Percentiles rank a stretch among this genome's conserved stretches.
Evolutionary conservation across 75 land plant species (phyloP).

Genomic region (Cunninghamia lanceolata): DNA sequence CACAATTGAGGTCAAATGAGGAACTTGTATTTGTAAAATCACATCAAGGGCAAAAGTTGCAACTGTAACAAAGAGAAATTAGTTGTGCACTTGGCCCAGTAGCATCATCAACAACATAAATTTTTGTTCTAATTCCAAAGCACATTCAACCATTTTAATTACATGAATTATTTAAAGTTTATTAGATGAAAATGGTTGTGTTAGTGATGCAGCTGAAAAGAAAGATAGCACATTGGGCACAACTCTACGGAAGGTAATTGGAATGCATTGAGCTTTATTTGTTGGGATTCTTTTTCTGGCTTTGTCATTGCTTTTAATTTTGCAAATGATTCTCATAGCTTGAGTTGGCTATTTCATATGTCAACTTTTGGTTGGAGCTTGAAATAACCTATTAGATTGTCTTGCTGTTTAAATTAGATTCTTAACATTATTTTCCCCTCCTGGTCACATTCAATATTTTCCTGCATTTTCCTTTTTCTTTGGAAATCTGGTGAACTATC

Average conservation of each 20-base stretch:
- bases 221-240: background rate
- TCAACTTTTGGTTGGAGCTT: background rate
- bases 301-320: background rate
- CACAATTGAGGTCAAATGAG: too few relatives aligned
- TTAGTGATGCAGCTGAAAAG: conserved; percentile 32
- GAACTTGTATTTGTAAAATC: too few relatives aligned
- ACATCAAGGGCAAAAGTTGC: too few relatives aligned
- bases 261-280: background rate
- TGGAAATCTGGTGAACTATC: background rate
- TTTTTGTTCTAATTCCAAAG: too few relatives aligned
- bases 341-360: background rate
- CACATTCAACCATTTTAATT: too few relatives aligned
- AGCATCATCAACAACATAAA: too few relatives aligned
- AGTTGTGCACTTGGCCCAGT: too few relatives aligned
- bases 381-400: background rate
- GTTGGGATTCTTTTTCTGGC: background rate
- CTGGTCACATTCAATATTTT: background rate
- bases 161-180: too few relatives aligned
- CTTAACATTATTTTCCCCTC: background rate
- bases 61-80: too few relatives aligned
- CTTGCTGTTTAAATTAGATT: background rate
- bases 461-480: background rate
- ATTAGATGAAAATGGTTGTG: conserved; percentile 19
- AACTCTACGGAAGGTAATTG: background rate
- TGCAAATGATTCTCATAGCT: background rate